Evolutionary conservation across 345 rosid species (phyloP).

Genomic region (Populus tremula): DNA sequence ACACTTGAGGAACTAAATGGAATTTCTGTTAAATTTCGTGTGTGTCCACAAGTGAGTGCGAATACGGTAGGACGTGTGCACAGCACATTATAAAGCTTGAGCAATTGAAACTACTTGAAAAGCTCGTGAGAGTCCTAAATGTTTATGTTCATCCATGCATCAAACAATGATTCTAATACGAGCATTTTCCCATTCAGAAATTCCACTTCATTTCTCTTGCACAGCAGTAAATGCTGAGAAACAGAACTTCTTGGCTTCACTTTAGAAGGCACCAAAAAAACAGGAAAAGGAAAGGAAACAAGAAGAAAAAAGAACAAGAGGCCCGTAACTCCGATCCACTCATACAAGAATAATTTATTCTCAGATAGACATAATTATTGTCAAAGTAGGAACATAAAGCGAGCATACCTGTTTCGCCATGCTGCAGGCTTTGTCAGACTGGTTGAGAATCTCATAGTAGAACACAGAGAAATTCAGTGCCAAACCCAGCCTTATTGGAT

Average conservation of each 20-base stretch:
- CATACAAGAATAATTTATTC: not conserved
- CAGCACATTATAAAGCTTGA: not conserved
- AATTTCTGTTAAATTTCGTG: not conserved
- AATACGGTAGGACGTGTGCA: not conserved
- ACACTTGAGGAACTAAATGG: not conserved
- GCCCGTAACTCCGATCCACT: not conserved
- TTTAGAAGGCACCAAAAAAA: no score
- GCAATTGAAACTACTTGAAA: not conserved
- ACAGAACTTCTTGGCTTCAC: no score
- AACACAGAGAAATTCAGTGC: conserved; percentile 88
- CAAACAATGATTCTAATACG: not conserved
- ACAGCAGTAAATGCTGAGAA: no score
- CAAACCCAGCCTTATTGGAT: conserved; percentile 82
- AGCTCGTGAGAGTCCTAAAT: not conserved
- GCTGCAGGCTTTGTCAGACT: conserved; percentile 87
- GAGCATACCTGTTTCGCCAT: conserved; percentile 78
- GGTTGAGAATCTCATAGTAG: conserved; percentile 87
- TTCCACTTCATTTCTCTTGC: not conserved
- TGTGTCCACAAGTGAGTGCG: not conserved
- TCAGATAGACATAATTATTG: not conserved
- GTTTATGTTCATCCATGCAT: not conserved
- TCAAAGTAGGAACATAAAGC: not conserved
- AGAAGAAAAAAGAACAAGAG: no score
- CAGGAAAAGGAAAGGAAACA: no score
- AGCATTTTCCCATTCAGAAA: not conserved